A percentile compares a stretch with the other conserved stretches of the same genome.
Conservation (phyloP, 2,329 filamentous ascomycete species). For the Penicillium verrucosum region DNA sequence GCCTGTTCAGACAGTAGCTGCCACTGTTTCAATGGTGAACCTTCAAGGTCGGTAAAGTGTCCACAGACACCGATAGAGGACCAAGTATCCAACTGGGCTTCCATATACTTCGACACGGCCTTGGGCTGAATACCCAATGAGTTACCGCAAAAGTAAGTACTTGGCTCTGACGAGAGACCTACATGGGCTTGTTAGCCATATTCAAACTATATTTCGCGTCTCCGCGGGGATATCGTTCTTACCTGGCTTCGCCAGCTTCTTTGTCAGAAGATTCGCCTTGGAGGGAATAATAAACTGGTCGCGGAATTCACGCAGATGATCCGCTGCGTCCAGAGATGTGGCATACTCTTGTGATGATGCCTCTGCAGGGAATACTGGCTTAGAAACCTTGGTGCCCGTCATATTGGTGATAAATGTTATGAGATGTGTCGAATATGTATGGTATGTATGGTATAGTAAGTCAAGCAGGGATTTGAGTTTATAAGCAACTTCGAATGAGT, state of each 20-base stretch:
- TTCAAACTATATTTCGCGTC: neutral
- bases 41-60: constrained; percentile 68
- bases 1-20: constrained; percentile 74
- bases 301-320: constrained; percentile 60
- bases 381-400: constrained; percentile 15
- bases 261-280: constrained; percentile 66
- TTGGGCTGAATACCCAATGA: constrained; percentile 80
- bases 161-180: constrained; percentile 38
- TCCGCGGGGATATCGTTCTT: neutral
- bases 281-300: constrained; percentile 75
- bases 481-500: neutral
- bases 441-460: neutral
- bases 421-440: neutral
- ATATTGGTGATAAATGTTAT: constrained; percentile 5
- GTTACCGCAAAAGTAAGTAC: constrained; percentile 82
- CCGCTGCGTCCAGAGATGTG: constrained; percentile 56
- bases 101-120: constrained; percentile 61
- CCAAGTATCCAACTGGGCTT: constrained; percentile 77
- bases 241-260: constrained; percentile 50
- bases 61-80: constrained; percentile 76
- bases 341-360: constrained; percentile 39
- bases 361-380: constrained; percentile 31
- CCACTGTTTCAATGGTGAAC: constrained; percentile 68
- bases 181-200: constrained; percentile 10
- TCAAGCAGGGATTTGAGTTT: neutral